Evolutionary conservation across 2,329 filamentous ascomycete genomes (phyloP).

Genomic region (Venturia aucupariae): DNA sequence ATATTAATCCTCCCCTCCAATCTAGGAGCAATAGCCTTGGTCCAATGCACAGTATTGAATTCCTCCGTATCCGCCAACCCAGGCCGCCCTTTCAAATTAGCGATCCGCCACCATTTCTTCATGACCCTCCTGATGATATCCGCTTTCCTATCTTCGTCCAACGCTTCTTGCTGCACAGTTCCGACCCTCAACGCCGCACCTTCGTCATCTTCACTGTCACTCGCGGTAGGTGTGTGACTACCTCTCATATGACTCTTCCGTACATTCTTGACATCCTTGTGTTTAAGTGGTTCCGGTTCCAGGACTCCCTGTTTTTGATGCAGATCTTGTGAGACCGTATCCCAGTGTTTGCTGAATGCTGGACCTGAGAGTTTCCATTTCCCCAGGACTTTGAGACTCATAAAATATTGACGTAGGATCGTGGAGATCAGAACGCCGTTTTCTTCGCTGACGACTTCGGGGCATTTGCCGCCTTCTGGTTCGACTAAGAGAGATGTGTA

Average conservation of each 20-base stretch:
- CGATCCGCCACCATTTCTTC: constrained; percentile 62
- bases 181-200: constrained; percentile 31
- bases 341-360: constrained; percentile 56
- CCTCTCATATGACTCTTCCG: constrained; percentile 4
- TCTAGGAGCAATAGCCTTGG: constrained; percentile 65
- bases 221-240: background rate
- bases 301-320: constrained; percentile 18
- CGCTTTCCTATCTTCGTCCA: constrained; percentile 43
- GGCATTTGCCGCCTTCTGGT: constrained; percentile 64
- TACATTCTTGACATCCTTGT: constrained; percentile 2
- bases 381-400: constrained; percentile 71
- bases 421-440: constrained; percentile 79
- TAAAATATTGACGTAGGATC: constrained; percentile 83
- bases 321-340: constrained; percentile 53
- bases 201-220: constrained; percentile 19
- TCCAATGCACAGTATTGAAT: constrained; percentile 58
- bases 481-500: constrained; percentile 67
- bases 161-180: constrained; percentile 32
- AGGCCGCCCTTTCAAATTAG: constrained; percentile 48
- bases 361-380: constrained; percentile 66
- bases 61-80: constrained; percentile 48
- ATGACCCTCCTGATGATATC: constrained; percentile 57
- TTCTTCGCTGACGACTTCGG: constrained; percentile 76
- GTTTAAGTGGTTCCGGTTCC: constrained; percentile 18
- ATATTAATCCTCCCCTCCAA: constrained; percentile 63